Evolutionary conservation across 1,139 yeast genomes (phyloP).

Genomic region (Lodderomyces parapsilosis): DNA sequence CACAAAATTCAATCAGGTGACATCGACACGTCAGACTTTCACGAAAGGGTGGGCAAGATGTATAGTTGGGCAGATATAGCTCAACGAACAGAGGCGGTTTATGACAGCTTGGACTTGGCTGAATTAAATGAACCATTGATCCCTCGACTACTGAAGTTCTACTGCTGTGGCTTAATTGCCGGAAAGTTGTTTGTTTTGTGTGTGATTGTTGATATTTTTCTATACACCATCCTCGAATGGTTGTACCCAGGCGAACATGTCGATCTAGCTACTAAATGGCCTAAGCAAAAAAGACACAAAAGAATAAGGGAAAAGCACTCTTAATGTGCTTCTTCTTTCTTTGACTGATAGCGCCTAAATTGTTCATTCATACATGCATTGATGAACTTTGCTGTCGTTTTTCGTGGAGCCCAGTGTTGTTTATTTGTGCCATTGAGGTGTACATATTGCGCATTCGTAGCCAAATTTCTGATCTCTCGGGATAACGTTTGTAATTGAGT

Average conservation of each 20-base stretch:
- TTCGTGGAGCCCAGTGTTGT: conserved; percentile 9
- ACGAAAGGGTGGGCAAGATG: conserved; percentile 74
- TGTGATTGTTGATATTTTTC: conserved; percentile 73
- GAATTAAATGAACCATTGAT: conserved; percentile 50
- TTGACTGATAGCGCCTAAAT: conserved; percentile 10
- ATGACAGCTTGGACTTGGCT: conserved; percentile 52
- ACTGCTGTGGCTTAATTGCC: conserved; percentile 79
- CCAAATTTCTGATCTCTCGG: conserved; percentile 17
- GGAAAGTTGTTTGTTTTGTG: conserved; percentile 78
- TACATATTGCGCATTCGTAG: conserved; percentile 13
- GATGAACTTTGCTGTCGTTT: conserved; percentile 20
- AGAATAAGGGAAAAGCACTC: not conserved
- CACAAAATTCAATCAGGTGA: conserved; percentile 51
- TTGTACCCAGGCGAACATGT: conserved; percentile 66
- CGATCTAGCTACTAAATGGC: conserved; percentile 81
- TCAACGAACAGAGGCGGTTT: conserved; percentile 77
- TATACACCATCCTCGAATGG: conserved; percentile 64
- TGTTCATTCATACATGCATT: conserved; percentile 16
- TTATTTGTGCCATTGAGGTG: conserved; percentile 8
- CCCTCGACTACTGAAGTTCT: conserved; percentile 53
- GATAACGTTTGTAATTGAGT: conserved; percentile 14
- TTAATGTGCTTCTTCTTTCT: conserved; percentile 1
- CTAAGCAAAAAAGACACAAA: conserved; percentile 29
- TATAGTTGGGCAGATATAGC: conserved; percentile 96
- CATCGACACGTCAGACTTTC: conserved; percentile 75